phyloP scores from a whole-genome alignment of 495 filamentous ascomycete genomes.

The Bryoglossum gracile region DNA sequence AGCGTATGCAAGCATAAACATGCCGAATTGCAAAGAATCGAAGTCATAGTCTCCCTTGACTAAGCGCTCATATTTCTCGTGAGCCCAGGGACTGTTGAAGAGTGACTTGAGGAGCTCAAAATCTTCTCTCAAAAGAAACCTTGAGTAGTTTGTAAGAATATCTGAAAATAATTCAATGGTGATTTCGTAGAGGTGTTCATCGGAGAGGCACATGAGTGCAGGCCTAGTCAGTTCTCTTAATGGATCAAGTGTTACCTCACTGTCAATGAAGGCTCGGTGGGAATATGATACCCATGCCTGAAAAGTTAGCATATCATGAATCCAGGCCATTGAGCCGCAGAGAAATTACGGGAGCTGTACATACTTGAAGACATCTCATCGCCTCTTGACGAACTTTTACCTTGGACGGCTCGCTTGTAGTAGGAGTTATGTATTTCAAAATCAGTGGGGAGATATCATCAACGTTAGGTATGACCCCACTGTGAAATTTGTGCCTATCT shows the following conservation, averaged over 20 bases:
- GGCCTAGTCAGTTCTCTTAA: constrained; percentile 48
- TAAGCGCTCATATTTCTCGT: constrained; percentile 43
- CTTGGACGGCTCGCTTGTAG: neutral
- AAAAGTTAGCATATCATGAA: constrained; percentile 6
- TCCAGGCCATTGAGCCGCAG: too few relatives aligned
- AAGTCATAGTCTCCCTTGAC: constrained; percentile 54
- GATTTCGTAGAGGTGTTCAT: constrained; percentile 46
- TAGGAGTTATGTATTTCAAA: constrained; percentile 22
- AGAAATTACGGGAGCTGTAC: too few relatives aligned
- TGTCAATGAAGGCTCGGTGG: constrained; percentile 48
- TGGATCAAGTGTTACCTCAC: constrained; percentile 43
- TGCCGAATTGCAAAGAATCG: constrained; percentile 60
- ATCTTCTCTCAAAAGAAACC: constrained; percentile 51
- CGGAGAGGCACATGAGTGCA: constrained; percentile 48
- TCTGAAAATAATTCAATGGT: constrained; percentile 60
- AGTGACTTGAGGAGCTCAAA: constrained; percentile 47
- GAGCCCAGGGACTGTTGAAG: constrained; percentile 49
- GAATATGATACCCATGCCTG: constrained; percentile 65
- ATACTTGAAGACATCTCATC: constrained; percentile 54
- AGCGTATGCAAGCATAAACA: constrained; percentile 63
- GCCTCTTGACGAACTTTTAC: constrained; percentile 38
- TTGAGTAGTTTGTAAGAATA: constrained; percentile 53
- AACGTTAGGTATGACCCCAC: constrained; percentile 42
- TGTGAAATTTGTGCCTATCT: constrained; percentile 40
- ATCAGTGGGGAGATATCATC: constrained; percentile 44